These are phyloP conservation scores for Candida nanaspora DNA, from an alignment of 805 yeast genomes.

Conservation along the genomic window DNA sequence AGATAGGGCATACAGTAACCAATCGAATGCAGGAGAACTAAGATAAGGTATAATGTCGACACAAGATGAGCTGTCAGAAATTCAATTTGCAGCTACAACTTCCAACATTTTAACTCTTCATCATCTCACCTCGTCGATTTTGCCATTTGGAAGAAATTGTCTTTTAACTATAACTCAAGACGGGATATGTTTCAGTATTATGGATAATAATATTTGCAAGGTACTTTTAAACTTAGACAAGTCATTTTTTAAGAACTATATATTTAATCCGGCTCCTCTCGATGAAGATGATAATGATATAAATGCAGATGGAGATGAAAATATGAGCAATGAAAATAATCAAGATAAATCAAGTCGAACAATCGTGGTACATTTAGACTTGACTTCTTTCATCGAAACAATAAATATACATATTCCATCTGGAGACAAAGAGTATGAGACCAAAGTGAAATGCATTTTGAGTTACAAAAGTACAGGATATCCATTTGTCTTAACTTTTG, in stretches of 20 bases:
- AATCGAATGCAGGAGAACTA: too few species aligned
- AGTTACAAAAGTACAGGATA: slow-evolving; percentile 41
- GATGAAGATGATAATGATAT: slow-evolving; percentile 2
- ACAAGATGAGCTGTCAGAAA: background rate
- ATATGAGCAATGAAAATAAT: too few species aligned
- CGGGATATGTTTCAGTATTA: slow-evolving; percentile 46
- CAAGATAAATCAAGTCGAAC: slow-evolving; percentile 7
- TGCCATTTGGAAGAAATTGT: slow-evolving; percentile 24
- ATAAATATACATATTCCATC: slow-evolving; percentile 32
- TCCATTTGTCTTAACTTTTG: slow-evolving; percentile 49
- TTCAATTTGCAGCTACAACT: slow-evolving; percentile 22
- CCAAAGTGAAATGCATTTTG: slow-evolving; percentile 38
- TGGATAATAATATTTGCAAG: slow-evolving; percentile 35
- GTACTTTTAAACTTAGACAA: slow-evolving; percentile 31
- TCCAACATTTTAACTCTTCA: slow-evolving; percentile 17
- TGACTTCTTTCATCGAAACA: slow-evolving; percentile 42
- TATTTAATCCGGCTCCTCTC: slow-evolving; percentile 10
- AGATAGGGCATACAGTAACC: too few species aligned
- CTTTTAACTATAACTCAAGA: slow-evolving; percentile 33
- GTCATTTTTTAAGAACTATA: slow-evolving; percentile 27
- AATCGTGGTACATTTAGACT: slow-evolving; percentile 33
- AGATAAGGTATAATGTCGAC: background rate
- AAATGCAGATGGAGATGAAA: slow-evolving; percentile 8
- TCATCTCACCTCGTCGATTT: slow-evolving; percentile 19
- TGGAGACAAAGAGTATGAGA: slow-evolving; percentile 4